These are phyloP conservation scores for Aureobasidium sp. DNA, from an alignment of 2,329 filamentous ascomycete species.

Conservation along the genomic window DNA sequence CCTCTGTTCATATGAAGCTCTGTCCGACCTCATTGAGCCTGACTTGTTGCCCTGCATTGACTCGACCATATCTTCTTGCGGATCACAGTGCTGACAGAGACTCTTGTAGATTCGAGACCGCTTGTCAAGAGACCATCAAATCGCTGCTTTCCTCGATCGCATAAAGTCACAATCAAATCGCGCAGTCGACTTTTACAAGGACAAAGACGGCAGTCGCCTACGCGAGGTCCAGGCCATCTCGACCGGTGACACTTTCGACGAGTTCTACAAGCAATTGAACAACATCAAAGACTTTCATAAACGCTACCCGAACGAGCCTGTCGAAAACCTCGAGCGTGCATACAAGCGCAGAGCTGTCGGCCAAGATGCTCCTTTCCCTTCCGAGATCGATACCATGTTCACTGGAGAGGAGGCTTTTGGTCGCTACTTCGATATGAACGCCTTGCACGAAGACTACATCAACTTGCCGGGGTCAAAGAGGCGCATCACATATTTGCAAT, in stretches of 20 bases:
- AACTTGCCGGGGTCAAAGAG: slow-evolving; percentile 78
- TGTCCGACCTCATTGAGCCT: too few relatives aligned
- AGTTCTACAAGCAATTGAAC: slow-evolving; percentile 80
- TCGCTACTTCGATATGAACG: slow-evolving; percentile 82
- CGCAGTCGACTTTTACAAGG: slow-evolving; percentile 76
- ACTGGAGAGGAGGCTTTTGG: slow-evolving; percentile 93
- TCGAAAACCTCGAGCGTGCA: slow-evolving; percentile 88
- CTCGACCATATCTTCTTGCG: too few relatives aligned
- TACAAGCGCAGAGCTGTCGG: slow-evolving; percentile 68
- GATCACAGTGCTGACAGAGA: neutral
- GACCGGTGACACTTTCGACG: slow-evolving; percentile 77
- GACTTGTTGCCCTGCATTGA: too few relatives aligned
- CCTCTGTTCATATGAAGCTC: neutral
- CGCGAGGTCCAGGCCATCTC: slow-evolving; percentile 79
- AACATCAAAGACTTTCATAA: slow-evolving; percentile 82
- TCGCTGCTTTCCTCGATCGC: slow-evolving; percentile 76
- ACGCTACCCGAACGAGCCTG: slow-evolving; percentile 86
- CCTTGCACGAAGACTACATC: slow-evolving; percentile 77
- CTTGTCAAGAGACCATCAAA: slow-evolving; percentile 84
- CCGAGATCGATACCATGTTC: slow-evolving; percentile 82
- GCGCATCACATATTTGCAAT: slow-evolving; percentile 82
- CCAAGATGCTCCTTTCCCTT: slow-evolving; percentile 51
- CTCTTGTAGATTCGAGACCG: slow-evolving; percentile 79
- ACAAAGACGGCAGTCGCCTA: slow-evolving; percentile 62
- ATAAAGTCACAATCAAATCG: slow-evolving; percentile 80